These are phyloP conservation scores for Croton laevigatus DNA, from an alignment of 441 rosid genomes.

Conservation along the genomic window DNA sequence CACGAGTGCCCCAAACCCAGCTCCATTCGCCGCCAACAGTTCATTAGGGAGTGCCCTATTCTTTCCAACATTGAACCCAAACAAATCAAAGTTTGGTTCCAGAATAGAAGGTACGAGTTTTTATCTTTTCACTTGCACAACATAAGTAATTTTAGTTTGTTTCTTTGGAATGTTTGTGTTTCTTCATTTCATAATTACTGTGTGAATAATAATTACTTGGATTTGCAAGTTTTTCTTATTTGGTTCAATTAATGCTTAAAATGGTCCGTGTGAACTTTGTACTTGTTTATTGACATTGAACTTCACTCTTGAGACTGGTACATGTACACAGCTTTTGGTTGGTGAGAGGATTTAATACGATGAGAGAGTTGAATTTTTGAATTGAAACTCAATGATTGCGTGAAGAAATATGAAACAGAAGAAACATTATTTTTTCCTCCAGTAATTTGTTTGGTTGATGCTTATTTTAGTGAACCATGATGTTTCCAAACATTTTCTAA, in stretches of 20 bases:
- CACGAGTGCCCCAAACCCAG: conserved; percentile 98
- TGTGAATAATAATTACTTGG: not conserved
- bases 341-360: not conserved
- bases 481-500: not conserved
- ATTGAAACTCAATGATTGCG: not conserved
- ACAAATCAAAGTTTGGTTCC: conserved; percentile 99
- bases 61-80: conserved; percentile 97
- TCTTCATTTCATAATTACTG: not conserved
- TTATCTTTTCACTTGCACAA: not conserved
- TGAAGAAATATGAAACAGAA: conserved; percentile 4
- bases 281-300: not conserved
- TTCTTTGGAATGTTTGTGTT: not conserved
- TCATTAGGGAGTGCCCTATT: conserved; percentile 96
- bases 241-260: not conserved
- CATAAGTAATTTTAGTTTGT: conserved; percentile 1
- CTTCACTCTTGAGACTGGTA: not conserved
- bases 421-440: not conserved
- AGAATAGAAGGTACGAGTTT: conserved; percentile 73
- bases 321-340: not conserved
- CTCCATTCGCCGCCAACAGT: conserved; percentile 94
- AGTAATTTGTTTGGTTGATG: not conserved
- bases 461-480: not conserved
- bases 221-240: conserved; percentile 1
- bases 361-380: not conserved
- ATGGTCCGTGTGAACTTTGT: not conserved